These are phyloP conservation scores for Penicillium bovifimosum DNA, from an alignment of 495 filamentous ascomycete genomes.

Conservation along the genomic window DNA sequence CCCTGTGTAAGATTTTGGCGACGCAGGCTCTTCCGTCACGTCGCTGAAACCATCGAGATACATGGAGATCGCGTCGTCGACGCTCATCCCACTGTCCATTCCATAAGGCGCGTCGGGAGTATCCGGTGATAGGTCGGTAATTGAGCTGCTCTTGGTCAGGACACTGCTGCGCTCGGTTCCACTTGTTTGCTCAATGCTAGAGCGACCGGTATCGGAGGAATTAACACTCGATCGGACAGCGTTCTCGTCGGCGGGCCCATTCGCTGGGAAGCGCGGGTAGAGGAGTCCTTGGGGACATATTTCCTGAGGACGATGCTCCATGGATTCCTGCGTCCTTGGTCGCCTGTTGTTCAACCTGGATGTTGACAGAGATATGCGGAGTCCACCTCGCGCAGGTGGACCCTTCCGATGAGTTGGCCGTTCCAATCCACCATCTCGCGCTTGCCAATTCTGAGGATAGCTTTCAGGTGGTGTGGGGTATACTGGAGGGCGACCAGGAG, in stretches of 20 bases:
- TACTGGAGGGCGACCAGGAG: conserved; percentile 17
- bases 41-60: conserved; percentile 80
- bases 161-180: conserved; percentile 79
- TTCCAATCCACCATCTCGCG: conserved; percentile 25
- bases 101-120: conserved; percentile 48
- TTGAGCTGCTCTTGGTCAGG: conserved; percentile 71
- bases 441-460: conserved; percentile 13
- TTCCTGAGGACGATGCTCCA: conserved; percentile 26
- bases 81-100: conserved; percentile 68
- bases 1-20: conserved; percentile 27
- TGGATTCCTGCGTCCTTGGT: conserved; percentile 25
- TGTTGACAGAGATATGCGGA: conserved; percentile 42
- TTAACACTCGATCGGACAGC: conserved; percentile 66
- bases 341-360: conserved; percentile 28
- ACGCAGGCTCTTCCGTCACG: conserved; percentile 39
- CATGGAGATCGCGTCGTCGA: conserved; percentile 92
- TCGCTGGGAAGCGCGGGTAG: conserved; percentile 31
- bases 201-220: conserved; percentile 62
- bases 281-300: conserved; percentile 19
- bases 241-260: conserved; percentile 39
- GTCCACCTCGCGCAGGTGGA: conserved; percentile 23
- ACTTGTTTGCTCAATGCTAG: conserved; percentile 61
- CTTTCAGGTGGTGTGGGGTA: conserved; percentile 20
- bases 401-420: conserved; percentile 24
- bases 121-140: conserved; percentile 59